A percentile compares a stretch with the other conserved stretches of the same genome.
Evolutionary conservation across 2,329 filamentous ascomycete genomes (phyloP).

Genomic region (Penicillium sp.): DNA sequence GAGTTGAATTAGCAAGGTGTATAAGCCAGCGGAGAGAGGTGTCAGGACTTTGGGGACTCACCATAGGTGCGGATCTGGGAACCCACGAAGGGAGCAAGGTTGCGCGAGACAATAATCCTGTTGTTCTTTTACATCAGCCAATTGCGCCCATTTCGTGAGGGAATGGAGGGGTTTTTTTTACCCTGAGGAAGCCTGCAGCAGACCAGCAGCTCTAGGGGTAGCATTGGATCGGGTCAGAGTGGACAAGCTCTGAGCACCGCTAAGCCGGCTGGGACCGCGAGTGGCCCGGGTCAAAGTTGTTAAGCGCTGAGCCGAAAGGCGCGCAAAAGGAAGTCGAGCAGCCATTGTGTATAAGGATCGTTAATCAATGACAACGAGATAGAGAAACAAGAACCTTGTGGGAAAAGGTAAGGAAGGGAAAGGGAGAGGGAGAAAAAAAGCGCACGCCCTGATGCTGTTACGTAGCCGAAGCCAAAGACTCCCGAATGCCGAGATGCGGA

Average conservation of each 20-base stretch:
- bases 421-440: slow-evolving; percentile 5
- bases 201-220: slow-evolving; percentile 20
- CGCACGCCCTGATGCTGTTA: slow-evolving; percentile 21
- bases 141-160: neutral
- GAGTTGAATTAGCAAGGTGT: slow-evolving; percentile 10
- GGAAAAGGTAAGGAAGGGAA: neutral
- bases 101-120: slow-evolving; percentile 28
- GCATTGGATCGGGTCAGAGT: slow-evolving; percentile 23
- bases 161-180: slow-evolving; percentile 14
- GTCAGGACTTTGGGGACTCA: slow-evolving; percentile 12
- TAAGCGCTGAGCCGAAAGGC: slow-evolving; percentile 35
- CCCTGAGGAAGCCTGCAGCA: slow-evolving; percentile 28
- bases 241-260: slow-evolving; percentile 27
- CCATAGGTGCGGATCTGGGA: slow-evolving; percentile 40
- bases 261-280: slow-evolving; percentile 26
- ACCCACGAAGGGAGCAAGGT: slow-evolving; percentile 26
- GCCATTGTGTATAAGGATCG: slow-evolving; percentile 32
- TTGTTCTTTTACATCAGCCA: slow-evolving; percentile 7
- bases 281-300: slow-evolving; percentile 29
- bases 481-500: slow-evolving; percentile 23
- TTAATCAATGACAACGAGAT: neutral
- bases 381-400: neutral
- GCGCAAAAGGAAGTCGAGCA: slow-evolving; percentile 39
- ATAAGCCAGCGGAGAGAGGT: neutral
- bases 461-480: slow-evolving; percentile 23